Percentiles rank a stretch among this genome's conserved stretches.
Evolutionary conservation across 2,329 filamentous ascomycete species (phyloP).

Genomic region (Cercospora beticola): DNA sequence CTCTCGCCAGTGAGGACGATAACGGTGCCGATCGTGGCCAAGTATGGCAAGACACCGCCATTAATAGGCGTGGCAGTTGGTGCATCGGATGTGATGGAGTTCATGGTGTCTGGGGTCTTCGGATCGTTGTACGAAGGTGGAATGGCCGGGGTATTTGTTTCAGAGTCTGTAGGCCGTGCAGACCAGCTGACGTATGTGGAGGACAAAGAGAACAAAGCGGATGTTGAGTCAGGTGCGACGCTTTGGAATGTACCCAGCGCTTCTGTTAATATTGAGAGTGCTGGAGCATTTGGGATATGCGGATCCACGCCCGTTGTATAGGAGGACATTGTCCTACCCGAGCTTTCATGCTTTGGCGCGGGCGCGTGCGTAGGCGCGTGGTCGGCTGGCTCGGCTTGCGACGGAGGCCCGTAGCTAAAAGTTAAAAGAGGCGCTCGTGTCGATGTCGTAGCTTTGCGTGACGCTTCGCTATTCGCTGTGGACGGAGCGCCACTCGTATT

Average conservation of each 20-base stretch:
- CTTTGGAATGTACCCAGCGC: constrained; percentile 14
- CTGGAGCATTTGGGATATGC: neutral
- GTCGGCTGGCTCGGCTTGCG: constrained; percentile 8
- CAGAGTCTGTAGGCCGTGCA: neutral
- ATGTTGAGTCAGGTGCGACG: neutral
- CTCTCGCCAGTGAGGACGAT: constrained; percentile 11
- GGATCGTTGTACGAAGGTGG: neutral
- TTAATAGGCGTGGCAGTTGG: constrained; percentile 6
- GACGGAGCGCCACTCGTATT: constrained; percentile 3
- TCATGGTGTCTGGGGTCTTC: neutral
- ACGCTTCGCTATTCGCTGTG: constrained; percentile 1
- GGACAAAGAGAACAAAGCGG: constrained; percentile 12
- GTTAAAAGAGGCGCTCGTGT: neutral
- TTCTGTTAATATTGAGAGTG: constrained; percentile 16
- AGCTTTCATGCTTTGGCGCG: neutral
- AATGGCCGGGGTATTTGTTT: constrained; percentile 4
- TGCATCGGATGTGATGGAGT: neutral
- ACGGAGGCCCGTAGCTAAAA: constrained; percentile 8
- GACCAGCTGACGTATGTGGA: constrained; percentile 5
- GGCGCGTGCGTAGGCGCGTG: constrained; percentile 9
- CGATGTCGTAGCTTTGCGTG: neutral
- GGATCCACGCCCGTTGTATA: constrained; percentile 7
- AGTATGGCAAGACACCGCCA: constrained; percentile 6
- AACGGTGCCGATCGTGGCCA: constrained; percentile 6
- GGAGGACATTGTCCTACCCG: constrained; percentile 1